Evolutionary conservation across 371 early-diverging fungal species (phyloP).

Genomic region (Mortierella sp.): DNA sequence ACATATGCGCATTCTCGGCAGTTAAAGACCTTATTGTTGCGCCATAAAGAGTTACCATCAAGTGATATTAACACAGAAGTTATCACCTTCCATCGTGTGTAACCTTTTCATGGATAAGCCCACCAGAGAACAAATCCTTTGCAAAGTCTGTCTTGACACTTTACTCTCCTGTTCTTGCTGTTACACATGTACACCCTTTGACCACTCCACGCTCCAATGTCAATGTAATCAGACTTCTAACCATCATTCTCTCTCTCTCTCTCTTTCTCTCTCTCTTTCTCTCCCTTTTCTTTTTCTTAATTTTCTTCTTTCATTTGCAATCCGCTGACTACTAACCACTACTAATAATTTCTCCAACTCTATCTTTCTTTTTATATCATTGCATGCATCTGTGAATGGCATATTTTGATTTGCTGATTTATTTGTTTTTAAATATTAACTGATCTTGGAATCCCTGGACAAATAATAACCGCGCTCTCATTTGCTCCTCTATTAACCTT

Average conservation of each 20-base stretch:
- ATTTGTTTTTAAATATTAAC: conserved; percentile 1
- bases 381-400: neutral
- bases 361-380: conserved; percentile 3
- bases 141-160: conserved; percentile 2
- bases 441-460: conserved; percentile 3
- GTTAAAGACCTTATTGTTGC: no score
- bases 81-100: neutral
- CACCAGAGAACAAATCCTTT: neutral
- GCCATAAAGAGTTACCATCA: no score
- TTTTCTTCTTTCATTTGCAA: neutral
- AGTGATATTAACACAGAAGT: neutral
- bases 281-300: neutral
- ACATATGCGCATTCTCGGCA: neutral
- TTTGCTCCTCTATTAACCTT: neutral
- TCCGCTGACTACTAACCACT: conserved; percentile 1
- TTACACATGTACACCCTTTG: neutral
- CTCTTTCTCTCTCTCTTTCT: conserved; percentile 15
- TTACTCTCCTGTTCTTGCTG: neutral
- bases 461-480: conserved; percentile 21
- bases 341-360: neutral
- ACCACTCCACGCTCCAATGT: no score
- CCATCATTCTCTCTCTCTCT: conserved; percentile 7
- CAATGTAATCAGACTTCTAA: neutral
- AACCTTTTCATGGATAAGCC: neutral
- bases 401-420: conserved; percentile 6